Percentiles rank a stretch among this genome's conserved stretches.
phyloP scores from a whole-genome alignment of 2,329 filamentous ascomycete species.

The Diaporthe destruens region DNA sequence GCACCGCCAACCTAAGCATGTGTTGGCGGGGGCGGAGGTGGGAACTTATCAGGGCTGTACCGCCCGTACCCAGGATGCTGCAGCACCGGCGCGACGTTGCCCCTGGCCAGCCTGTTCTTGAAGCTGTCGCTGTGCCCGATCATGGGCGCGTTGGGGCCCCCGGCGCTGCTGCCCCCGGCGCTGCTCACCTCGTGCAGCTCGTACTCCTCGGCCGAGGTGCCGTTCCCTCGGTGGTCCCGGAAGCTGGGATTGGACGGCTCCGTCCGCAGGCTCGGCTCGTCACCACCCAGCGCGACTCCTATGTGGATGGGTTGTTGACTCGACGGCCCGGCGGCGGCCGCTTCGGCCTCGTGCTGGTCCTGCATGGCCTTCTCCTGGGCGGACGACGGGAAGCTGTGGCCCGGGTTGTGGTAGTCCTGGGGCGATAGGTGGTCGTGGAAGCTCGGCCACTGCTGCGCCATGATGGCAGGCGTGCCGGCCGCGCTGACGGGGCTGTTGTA shows the following conservation, averaged over 20 bases:
- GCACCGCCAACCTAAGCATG: constrained; percentile 44
- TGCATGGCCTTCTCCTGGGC: constrained; percentile 43
- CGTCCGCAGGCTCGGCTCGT: constrained; percentile 50
- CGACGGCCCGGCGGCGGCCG: constrained; percentile 9
- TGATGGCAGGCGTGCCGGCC: constrained; percentile 50
- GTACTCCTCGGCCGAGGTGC: constrained; percentile 56
- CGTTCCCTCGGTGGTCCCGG: constrained; percentile 41
- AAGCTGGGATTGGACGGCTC: constrained; percentile 48
- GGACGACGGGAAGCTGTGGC: constrained; percentile 48
- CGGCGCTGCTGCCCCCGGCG: constrained; percentile 41
- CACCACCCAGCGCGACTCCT: constrained; percentile 59
- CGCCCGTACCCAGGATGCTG: constrained; percentile 62
- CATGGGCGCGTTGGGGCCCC: constrained; percentile 36
- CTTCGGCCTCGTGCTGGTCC: constrained; percentile 33
- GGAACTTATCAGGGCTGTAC: constrained; percentile 45
- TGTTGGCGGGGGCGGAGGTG: constrained; percentile 36
- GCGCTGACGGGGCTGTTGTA: constrained; percentile 69
- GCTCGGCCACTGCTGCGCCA: constrained; percentile 52
- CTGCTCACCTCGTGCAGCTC: constrained; percentile 62
- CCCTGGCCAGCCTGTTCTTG: constrained; percentile 44
- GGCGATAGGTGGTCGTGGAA: constrained; percentile 34
- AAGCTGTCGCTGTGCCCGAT: constrained; percentile 37
- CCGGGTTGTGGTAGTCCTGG: constrained; percentile 42
- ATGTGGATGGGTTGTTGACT: constrained; percentile 50
- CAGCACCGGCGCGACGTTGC: constrained; percentile 56